Evolutionary conservation across 139 green algal genomes (phyloP).

Genomic region (Chlorella sp.): DNA sequence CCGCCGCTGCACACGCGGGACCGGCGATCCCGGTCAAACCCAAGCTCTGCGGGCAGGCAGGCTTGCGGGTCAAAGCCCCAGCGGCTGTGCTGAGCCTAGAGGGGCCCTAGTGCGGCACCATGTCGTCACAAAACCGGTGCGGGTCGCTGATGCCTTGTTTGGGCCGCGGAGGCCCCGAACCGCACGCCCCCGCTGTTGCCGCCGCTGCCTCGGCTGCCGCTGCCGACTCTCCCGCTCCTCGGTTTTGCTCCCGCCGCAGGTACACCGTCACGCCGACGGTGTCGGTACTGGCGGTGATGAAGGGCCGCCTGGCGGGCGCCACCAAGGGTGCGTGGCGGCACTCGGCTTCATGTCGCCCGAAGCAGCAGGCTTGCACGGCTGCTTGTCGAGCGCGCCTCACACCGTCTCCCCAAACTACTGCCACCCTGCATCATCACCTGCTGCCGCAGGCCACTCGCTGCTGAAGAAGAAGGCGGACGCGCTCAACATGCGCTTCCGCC

Average conservation of each 20-base stretch:
- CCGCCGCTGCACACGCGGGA: no score
- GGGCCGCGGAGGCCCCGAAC: background rate
- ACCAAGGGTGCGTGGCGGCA: conserved; percentile 70
- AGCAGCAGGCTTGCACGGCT: background rate
- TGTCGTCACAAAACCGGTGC: conserved; percentile 50
- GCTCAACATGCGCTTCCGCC: conserved; percentile 87
- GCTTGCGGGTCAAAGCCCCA: no score
- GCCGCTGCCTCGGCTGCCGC: background rate
- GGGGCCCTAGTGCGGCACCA: conserved; percentile 5
- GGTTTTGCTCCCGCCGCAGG: background rate
- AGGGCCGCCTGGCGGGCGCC: conserved; percentile 86
- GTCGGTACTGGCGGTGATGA: conserved; percentile 92
- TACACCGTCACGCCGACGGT: conserved; percentile 90
- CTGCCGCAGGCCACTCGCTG: conserved; percentile 81
- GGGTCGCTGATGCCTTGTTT: background rate
- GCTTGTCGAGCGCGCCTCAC: no score
- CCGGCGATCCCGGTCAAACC: no score
- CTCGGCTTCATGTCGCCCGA: background rate
- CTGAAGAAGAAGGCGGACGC: conserved; percentile 99
- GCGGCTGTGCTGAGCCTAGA: no score
- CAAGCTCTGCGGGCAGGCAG: no score
- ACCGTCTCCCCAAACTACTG: no score
- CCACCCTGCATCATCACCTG: no score
- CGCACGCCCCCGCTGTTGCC: background rate
- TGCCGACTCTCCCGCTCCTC: background rate